phyloP scores from a whole-genome alignment of 257 asterid genomes.

The Primulina eburnea region DNA sequence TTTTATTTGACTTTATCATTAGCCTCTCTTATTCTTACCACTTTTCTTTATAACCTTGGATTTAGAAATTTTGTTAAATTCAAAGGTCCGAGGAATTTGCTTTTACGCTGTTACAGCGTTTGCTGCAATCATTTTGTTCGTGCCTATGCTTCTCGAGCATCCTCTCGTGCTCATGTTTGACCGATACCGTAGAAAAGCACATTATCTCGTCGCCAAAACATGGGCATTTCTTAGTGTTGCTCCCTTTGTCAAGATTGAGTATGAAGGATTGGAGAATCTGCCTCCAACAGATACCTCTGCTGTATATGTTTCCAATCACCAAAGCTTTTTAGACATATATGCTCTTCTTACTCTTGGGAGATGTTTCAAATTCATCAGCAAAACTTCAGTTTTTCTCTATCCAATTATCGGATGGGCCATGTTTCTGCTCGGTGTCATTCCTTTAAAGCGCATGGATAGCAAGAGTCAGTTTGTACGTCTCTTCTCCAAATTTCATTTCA shows the following conservation, averaged over 20 bases:
- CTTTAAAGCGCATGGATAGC: slow-evolving; percentile 95
- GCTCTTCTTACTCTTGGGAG: slow-evolving; percentile 86
- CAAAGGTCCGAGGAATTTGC: slow-evolving; percentile 75
- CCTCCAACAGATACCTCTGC: slow-evolving; percentile 74
- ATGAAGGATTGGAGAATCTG: slow-evolving; percentile 80
- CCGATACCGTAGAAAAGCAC: slow-evolving; percentile 73
- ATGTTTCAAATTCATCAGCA: slow-evolving; percentile 94
- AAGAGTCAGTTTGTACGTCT: slow-evolving; percentile 77
- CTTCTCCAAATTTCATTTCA: slow-evolving; percentile 18
- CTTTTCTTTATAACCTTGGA: slow-evolving; percentile 25
- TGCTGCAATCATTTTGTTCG: slow-evolving; percentile 63
- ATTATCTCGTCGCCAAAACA: slow-evolving; percentile 61
- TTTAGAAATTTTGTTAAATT: slow-evolving; percentile 53
- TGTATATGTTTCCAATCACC: slow-evolving; percentile 93
- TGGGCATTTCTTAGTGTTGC: slow-evolving; percentile 75
- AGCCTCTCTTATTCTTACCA: slow-evolving; percentile 4
- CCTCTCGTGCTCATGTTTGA: slow-evolving; percentile 83
- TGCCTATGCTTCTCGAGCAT: slow-evolving; percentile 75
- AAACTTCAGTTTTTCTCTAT: slow-evolving; percentile 80
- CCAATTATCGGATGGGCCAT: slow-evolving; percentile 98
- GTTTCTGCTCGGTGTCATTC: slow-evolving; percentile 84
- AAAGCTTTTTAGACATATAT: slow-evolving; percentile 89
- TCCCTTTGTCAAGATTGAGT: slow-evolving; percentile 71
- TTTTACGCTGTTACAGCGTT: slow-evolving; percentile 65
- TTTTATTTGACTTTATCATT: slow-evolving; percentile 7